Base-by-base conservation (phyloP, 495 filamentous ascomycete genomes). In the Pseudomonodictys pantanalensis region DNA sequence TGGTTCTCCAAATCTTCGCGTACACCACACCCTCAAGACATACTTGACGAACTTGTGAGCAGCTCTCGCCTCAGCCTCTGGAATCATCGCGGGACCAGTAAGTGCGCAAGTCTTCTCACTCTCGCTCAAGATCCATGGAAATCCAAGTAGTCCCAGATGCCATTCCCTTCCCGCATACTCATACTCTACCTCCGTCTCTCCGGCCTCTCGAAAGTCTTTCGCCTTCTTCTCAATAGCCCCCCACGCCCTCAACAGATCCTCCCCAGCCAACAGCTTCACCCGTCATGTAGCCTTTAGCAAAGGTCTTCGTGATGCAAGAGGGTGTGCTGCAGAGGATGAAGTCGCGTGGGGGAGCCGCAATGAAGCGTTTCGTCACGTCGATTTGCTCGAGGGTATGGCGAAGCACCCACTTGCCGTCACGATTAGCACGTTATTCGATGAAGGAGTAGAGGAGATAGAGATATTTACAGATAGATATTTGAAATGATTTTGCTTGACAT, bases 361-460 rank as follows among this genome's bases (percentile, higher is more conserved):
- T 64, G 45, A 73, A 64, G 3, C 69, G 44, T 38, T 64, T 64
- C 2, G 66, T 62, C 2, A 73, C 56, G 42, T 72, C 71, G 12
- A 73, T 72, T 48, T 73, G 71, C 49, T 73, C 68, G 18, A 71
- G 30, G 2, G 71, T 71, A 46, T 72, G 70, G 23, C 71, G 67
- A 10, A 73, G 58, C 23, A 45, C 41, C 61, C 61, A 64, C 66
- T 70, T n/a, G n/a, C n/a, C n/a, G n/a, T n/a, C n/a, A n/a, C n/a
- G n/a, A n/a, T n/a, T n/a, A n/a, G n/a, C n/a, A n/a, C n/a, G n/a
- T n/a, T n/a, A n/a, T n/a, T n/a, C n/a, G n/a, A n/a, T n/a, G 29
- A 15, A 26, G 20, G 28, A 5, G 25, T 30, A 15, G 5, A 25
- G 26, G 46, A 9, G 8, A 49, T 5, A 29, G 17, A 44, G 17